A percentile compares a stretch with the other conserved stretches of the same genome.
Evolutionary conservation across 805 yeast genomes (phyloP).

Genomic region (Priceomyces carsonii): DNA sequence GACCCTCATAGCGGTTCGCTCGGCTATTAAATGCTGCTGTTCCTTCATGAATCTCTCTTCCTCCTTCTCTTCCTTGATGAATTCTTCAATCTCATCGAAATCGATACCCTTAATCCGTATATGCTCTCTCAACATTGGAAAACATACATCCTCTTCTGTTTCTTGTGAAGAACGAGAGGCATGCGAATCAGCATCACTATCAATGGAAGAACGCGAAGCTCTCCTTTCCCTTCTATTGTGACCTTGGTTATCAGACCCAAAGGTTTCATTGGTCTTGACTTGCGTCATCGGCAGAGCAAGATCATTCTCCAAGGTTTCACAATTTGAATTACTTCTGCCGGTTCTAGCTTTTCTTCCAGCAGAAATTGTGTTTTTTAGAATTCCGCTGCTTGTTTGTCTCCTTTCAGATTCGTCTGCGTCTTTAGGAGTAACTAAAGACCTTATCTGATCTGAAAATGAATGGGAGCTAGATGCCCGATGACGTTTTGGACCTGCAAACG

Average conservation of each 20-base stretch:
- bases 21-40: slow-evolving; percentile 27
- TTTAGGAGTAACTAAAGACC: slow-evolving; percentile 32
- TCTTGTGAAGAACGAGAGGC: slow-evolving; percentile 81
- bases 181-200: slow-evolving; percentile 69
- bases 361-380: slow-evolving; percentile 20
- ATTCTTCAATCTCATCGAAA: slow-evolving; percentile 86
- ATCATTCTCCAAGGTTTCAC: slow-evolving; percentile 22
- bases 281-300: slow-evolving; percentile 29
- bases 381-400: slow-evolving; percentile 13
- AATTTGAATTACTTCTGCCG: slow-evolving; percentile 8
- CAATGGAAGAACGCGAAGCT: slow-evolving; percentile 41
- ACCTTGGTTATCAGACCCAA: slow-evolving; percentile 13
- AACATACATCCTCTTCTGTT: slow-evolving; percentile 96
- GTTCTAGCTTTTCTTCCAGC: slow-evolving; percentile 7
- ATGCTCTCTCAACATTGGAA: slow-evolving; percentile 79
- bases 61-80: slow-evolving; percentile 60
- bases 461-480: slow-evolving; percentile 18
- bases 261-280: slow-evolving; percentile 24
- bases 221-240: slow-evolving; percentile 29
- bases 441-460: slow-evolving; percentile 26
- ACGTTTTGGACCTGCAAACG: slow-evolving; percentile 9
- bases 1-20: slow-evolving; percentile 17
- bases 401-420: slow-evolving; percentile 14
- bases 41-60: slow-evolving; percentile 32
- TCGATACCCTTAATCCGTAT: slow-evolving; percentile 74